Base-by-base conservation (phyloP, 1,284 basidiomycete genomes). In the Rhodotorula sp. region DNA sequence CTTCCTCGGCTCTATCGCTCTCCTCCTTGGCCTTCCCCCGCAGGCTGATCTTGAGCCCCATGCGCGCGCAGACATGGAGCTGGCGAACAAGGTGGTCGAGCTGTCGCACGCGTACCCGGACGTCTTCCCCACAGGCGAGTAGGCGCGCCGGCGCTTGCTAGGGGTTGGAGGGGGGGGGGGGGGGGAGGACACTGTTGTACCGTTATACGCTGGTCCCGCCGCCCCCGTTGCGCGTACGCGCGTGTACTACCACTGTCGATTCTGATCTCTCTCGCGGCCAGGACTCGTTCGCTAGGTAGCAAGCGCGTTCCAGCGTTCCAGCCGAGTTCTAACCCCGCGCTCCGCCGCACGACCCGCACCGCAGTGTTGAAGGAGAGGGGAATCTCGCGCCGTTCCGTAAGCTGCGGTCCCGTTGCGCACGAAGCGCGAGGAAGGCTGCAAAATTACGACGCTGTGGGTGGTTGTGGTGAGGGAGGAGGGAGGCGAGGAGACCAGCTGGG, bases 51-150 rank as follows among this genome's bases (percentile, higher is more conserved):
- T 48, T 27, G 36, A 10, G 12, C 25, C 21, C 44, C 29, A 5
- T 25, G 27, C 41, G 21, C 25, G 36, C 67, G 39, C 73, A 91
- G 90, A 91, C 75, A 83, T 90, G 84, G 84, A 86, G 54, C 78
- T 90, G 46, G 86, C 88, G 46, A 87, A 91, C 70, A 86, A 89
- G 72, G 85, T 86, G 21, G 84, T 90, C 61, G 86, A 88, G 73
- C 80, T 78, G 59, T 67, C 58, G 44, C 66, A 64, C 37, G 55
- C 58, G 29, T 66, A 72, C 51, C 70, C 75, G n/a, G 65, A 70
- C 51, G 64, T 76, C 39, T 76, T 71, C 67, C 73, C 73, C 34
- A 34, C 61, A 25, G 53, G 37, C 61, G 48, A 37, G 51, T 39
- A 39, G 19, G 27, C 22, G 22, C n/a, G n/a, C n/a, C n/a, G 48